These are phyloP conservation scores for Asterophora lycoperdoides DNA, from an alignment of 768 basidiomycete genomes.

Conservation along the genomic window DNA sequence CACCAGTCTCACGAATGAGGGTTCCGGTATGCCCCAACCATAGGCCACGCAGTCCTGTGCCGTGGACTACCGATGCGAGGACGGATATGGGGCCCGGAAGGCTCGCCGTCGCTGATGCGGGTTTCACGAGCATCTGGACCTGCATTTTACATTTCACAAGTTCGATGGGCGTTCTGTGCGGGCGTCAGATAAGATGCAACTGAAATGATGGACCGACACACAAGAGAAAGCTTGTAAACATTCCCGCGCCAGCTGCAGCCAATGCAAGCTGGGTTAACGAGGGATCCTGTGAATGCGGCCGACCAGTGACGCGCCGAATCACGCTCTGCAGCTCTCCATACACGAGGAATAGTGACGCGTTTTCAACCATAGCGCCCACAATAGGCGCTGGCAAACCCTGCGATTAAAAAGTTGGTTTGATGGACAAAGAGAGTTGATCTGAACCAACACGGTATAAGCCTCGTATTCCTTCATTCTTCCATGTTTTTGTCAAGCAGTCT, in stretches of 20 bases:
- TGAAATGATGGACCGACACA: constrained; percentile 33
- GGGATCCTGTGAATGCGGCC: constrained; percentile 39
- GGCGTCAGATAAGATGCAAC: constrained; percentile 3
- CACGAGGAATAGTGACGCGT: constrained; percentile 81
- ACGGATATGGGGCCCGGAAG: constrained; percentile 77
- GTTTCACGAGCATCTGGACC: constrained; percentile 71
- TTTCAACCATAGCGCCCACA: constrained; percentile 89
- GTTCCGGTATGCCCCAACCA: constrained; percentile 97
- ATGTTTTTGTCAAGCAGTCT: constrained; percentile 84
- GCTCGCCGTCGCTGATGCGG: constrained; percentile 14
- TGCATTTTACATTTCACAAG: constrained; percentile 98
- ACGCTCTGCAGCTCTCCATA: constrained; percentile 73
- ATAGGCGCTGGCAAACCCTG: constrained; percentile 91
- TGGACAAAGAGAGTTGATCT: constrained; percentile 2
- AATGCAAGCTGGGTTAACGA: constrained; percentile 61
- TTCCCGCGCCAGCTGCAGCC: constrained; percentile 86
- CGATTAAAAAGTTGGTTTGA: neutral
- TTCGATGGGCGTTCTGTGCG: constrained; percentile 80
- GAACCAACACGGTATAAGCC: constrained; percentile 81
- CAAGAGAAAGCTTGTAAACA: constrained; percentile 84
- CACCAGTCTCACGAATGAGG: constrained; percentile 89
- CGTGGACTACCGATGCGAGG: constrained; percentile 55
- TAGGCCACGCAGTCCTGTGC: constrained; percentile 76
- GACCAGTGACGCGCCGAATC: constrained; percentile 37
- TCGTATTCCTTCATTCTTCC: constrained; percentile 71